Evolutionary conservation across 495 filamentous ascomycete genomes (phyloP).

Genomic region (Aspergillus leporis): DNA sequence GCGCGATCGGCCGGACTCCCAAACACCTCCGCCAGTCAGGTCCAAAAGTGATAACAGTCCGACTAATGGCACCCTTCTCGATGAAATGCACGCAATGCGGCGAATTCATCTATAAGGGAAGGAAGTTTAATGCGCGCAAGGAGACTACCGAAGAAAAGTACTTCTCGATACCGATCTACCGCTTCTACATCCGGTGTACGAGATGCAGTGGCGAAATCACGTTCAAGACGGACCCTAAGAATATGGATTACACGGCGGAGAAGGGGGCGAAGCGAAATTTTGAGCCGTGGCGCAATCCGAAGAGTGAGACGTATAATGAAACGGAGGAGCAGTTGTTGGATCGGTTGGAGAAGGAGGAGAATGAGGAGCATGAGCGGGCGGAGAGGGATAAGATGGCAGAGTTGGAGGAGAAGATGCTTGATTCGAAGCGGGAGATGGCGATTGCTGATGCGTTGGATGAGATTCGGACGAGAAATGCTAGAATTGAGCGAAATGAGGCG

Average conservation of each 20-base stretch:
- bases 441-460: conserved; percentile 96
- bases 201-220: conserved; percentile 87
- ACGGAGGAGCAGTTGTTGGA: conserved; percentile 89
- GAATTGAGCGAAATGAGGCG: conserved; percentile 72
- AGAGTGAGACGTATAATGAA: conserved; percentile 56
- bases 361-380: conserved; percentile 52
- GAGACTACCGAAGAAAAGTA: conserved; percentile 93
- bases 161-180: conserved; percentile 81
- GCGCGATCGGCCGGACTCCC: conserved; percentile 70
- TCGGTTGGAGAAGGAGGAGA: conserved; percentile 74
- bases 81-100: conserved; percentile 92
- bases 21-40: conserved; percentile 61
- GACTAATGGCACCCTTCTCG: conserved; percentile 95
- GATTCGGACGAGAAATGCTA: conserved; percentile 86
- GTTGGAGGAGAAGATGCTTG: conserved; percentile 78
- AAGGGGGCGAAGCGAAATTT: conserved; percentile 88
- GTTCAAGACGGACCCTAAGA: conserved; percentile 93
- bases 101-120: conserved; percentile 95
- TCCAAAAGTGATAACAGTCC: conserved; percentile 82
- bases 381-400: conserved; percentile 76
- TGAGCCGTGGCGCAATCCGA: conserved; percentile 76
- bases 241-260: conserved; percentile 89
- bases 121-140: conserved; percentile 97
- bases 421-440: conserved; percentile 96
- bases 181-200: conserved; percentile 96